phyloP scores from a whole-genome alignment of 2,329 filamentous ascomycete genomes.

The Ceratocystis diversiconidia region DNA sequence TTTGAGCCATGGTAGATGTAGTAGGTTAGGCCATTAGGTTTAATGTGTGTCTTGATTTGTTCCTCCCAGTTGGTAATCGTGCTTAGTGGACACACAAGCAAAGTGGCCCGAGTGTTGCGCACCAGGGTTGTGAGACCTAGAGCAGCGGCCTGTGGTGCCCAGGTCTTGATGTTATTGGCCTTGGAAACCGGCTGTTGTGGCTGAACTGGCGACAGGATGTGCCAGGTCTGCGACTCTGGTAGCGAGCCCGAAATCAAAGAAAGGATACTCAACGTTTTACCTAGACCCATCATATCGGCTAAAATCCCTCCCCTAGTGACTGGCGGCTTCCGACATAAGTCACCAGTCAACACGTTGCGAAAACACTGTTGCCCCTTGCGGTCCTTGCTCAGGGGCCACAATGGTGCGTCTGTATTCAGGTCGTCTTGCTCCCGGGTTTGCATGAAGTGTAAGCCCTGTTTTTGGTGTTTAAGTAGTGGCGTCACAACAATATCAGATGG shows the following conservation, averaged over 20 bases:
- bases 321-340: slow-evolving; percentile 40
- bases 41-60: slow-evolving; percentile 73
- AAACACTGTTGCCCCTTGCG: slow-evolving; percentile 35
- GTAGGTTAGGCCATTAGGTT: slow-evolving; percentile 47
- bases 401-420: slow-evolving; percentile 51
- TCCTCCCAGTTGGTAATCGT: slow-evolving; percentile 91
- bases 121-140: slow-evolving; percentile 39
- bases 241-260: slow-evolving; percentile 58
- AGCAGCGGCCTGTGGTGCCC: slow-evolving; percentile 21
- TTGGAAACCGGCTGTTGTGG: slow-evolving; percentile 30
- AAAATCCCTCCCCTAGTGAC: slow-evolving; percentile 61
- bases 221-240: slow-evolving; percentile 49
- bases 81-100: slow-evolving; percentile 79
- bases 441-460: slow-evolving; percentile 83
- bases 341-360: slow-evolving; percentile 67
- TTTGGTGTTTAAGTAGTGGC: slow-evolving; percentile 68
- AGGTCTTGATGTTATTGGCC: slow-evolving; percentile 25
- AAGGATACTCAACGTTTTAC: slow-evolving; percentile 74
- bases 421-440: slow-evolving; percentile 54
- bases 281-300: slow-evolving; percentile 81
- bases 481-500: slow-evolving; percentile 48
- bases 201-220: slow-evolving; percentile 36
- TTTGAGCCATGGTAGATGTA: slow-evolving; percentile 79
- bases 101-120: slow-evolving; percentile 61
- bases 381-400: slow-evolving; percentile 53